Evolutionary conservation across 495 filamentous ascomycete species (phyloP).

Genomic region (Diplogelasinospora grovesii): DNA sequence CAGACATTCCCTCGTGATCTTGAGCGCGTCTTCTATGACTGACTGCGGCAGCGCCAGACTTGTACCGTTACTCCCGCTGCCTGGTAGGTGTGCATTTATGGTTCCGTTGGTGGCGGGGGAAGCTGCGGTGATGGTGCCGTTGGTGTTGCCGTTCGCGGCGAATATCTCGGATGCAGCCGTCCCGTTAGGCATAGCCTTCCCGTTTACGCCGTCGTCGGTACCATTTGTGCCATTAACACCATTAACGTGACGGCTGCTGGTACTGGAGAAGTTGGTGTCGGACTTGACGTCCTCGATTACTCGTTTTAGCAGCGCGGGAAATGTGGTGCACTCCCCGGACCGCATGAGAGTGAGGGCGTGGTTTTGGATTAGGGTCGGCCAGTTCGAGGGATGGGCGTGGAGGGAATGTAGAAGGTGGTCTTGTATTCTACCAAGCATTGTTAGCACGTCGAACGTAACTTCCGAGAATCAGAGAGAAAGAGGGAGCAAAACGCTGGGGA

Average conservation of each 20-base stretch:
- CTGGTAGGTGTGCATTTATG: slow-evolving; percentile 8
- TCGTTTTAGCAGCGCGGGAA: slow-evolving; percentile 44
- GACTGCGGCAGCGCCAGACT: slow-evolving; percentile 43
- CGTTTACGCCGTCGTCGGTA: slow-evolving; percentile 14
- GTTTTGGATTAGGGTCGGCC: slow-evolving; percentile 45
- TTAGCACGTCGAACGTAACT: slow-evolving; percentile 5
- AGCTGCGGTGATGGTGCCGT: slow-evolving; percentile 16
- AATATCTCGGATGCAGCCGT: too few relatives aligned
- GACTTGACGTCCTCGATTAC: slow-evolving; percentile 48
- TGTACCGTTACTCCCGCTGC: slow-evolving; percentile 19
- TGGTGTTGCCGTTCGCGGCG: slow-evolving; percentile 17
- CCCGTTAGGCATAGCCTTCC: too few relatives aligned
- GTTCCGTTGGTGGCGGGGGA: slow-evolving; percentile 7
- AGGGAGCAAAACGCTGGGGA: too few relatives aligned
- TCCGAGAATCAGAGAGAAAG: too few relatives aligned
- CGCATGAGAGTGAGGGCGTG: slow-evolving; percentile 49
- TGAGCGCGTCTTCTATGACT: slow-evolving; percentile 48
- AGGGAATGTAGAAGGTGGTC: slow-evolving; percentile 49
- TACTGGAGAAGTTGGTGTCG: slow-evolving; percentile 28
- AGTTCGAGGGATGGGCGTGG: slow-evolving; percentile 44
- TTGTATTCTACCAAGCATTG: slow-evolving; percentile 55
- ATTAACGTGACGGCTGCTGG: slow-evolving; percentile 1
- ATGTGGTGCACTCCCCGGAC: slow-evolving; percentile 45
- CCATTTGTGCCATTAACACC: too few relatives aligned
- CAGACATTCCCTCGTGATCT: slow-evolving; percentile 43